Base-by-base conservation (phyloP, 306 rosid species). In the Morella rubra region DNA sequence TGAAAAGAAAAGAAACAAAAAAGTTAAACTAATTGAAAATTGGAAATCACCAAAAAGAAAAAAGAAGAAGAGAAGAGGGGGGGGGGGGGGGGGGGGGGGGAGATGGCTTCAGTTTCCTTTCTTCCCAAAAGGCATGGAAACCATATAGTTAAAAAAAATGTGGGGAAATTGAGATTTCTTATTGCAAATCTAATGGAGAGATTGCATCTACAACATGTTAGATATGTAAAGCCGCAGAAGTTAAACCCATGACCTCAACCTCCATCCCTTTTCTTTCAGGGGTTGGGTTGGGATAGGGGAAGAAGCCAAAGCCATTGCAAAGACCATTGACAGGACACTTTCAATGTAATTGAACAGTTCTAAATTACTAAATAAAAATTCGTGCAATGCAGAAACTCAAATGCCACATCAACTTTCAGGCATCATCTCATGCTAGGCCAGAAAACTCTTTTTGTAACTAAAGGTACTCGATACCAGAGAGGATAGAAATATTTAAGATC, bases 1-100 rank as follows among this genome's bases (percentile, higher is more conserved):
- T 65, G 82, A 61, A 44, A 74, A 69, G 68, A 64, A 56, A 56
- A 77, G 87, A 46, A 40, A 10, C 5, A 77, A 79, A 66, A 75
- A 76, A 44, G 24, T 51, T 53, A 50, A 78, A 69, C 69, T 53
- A 81, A 45, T 66, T 8, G 80, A 42, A 41, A 73, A 54, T 81
- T 69, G 37, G 24, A 16, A 50, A 73, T 40, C 19, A 16, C 27
- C 9, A 77, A 58, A 66, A 2, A 45, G 32, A 56, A 32, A 32
- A 32, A 3, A 32, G 37, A 32, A 32, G 79, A 12, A 27, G 40
- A 77, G 46, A 80, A 65, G 46, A 55, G 77, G 61, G 50, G 66
- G 62, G 16, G 60, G 41, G 47, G 69, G 46, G 61, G 77, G 61
- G 50, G 66, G 62, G 16, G 60, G 41, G 47, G 54, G 62, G 47